These are phyloP conservation scores for Fusarium brachygibbosum DNA, from an alignment of 2,329 filamentous ascomycete species.

Conservation along the genomic window DNA sequence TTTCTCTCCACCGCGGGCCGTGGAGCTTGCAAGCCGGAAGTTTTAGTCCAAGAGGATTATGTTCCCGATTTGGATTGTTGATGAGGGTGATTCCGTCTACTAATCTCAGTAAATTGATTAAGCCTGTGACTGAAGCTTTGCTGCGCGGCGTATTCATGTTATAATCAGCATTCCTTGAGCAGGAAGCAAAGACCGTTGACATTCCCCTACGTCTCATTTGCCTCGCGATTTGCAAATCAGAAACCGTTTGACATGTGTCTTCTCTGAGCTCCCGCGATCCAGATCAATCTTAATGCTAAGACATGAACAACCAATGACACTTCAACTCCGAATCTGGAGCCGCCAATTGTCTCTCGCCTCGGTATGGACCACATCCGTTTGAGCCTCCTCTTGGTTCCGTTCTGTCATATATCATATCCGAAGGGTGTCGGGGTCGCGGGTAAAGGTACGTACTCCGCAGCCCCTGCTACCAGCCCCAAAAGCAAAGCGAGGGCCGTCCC, in stretches of 20 bases:
- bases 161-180: slow-evolving; percentile 32
- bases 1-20: slow-evolving; percentile 36
- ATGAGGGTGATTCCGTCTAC: not conserved
- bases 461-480: not conserved
- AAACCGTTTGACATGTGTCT: slow-evolving; percentile 37
- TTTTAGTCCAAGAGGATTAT: not conserved
- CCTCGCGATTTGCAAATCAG: slow-evolving; percentile 10
- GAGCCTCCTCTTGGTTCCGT: slow-evolving; percentile 16
- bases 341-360: slow-evolving; percentile 2
- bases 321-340: not conserved
- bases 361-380: slow-evolving; percentile 22
- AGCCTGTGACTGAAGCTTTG: not conserved
- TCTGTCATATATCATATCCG: slow-evolving; percentile 38
- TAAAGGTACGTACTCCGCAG: not conserved
- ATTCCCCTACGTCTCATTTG: slow-evolving; percentile 23
- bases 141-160: not conserved
- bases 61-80: slow-evolving; percentile 8
- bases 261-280: slow-evolving; percentile 1
- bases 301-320: not conserved
- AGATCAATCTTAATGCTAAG: slow-evolving; percentile 15
- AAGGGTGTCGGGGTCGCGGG: slow-evolving; percentile 16
- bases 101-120: not conserved
- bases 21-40: slow-evolving; percentile 6
- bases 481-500: slow-evolving; percentile 14
- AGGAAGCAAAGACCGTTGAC: slow-evolving; percentile 33